These are phyloP conservation scores for Penicillium robsamsonii DNA, from an alignment of 495 filamentous ascomycete species.

Conservation along the genomic window DNA sequence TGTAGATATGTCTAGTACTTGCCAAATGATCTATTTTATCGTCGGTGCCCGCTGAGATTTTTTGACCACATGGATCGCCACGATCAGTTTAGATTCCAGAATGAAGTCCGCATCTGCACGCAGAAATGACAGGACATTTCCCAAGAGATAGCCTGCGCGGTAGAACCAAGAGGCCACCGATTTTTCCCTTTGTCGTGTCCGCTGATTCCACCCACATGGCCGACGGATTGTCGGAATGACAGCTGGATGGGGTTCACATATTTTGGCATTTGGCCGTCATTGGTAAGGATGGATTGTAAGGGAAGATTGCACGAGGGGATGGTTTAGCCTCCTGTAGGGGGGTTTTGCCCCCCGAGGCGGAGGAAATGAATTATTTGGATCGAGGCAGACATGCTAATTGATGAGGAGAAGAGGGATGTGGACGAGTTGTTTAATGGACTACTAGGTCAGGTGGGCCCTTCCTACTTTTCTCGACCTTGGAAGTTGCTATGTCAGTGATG, in stretches of 20 bases:
- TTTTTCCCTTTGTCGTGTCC: too few species aligned
- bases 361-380: not conserved
- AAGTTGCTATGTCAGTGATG: not conserved
- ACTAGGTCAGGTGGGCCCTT: not conserved
- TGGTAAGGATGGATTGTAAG: too few species aligned
- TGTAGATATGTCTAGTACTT: not conserved
- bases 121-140: not conserved
- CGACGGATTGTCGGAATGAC: not conserved
- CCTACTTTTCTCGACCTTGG: not conserved
- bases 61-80: too few species aligned
- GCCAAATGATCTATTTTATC: not conserved
- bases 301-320: not conserved
- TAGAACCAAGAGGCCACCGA: too few species aligned
- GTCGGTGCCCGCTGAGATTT: not conserved
- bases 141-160: too few species aligned
- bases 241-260: not conserved
- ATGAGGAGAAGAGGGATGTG: too few species aligned
- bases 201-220: not conserved
- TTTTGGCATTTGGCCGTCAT: not conserved
- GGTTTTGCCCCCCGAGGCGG: too few species aligned
- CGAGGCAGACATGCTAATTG: not conserved
- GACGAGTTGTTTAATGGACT: too few species aligned
- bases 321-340: not conserved
- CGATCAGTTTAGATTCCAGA: not conserved
- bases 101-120: not conserved